Evolutionary conservation across 192 early-diverging fungal species (phyloP), one percentile per base, ranked within the genome.

Genomic region (Coemansia sp.): DNA sequence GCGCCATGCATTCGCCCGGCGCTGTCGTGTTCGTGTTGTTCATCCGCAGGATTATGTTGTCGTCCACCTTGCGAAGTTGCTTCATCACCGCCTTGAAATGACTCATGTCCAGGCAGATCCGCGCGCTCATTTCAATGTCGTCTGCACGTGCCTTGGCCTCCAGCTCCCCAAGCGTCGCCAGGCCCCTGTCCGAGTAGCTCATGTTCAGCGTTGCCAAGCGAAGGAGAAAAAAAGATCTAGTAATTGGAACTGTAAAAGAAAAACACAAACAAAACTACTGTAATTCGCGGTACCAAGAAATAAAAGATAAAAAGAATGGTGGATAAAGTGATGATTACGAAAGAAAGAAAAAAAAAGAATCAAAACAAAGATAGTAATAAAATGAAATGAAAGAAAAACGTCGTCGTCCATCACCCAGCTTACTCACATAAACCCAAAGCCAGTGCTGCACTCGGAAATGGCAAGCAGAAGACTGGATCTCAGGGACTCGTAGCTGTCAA

Each of bases 371-470:
- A 13, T 56, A 32, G 5, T 56, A 56, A 32, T 13, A 37, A 42
- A 58, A 21, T 13, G 39, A 16, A 12, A 64, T 41, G 21, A 8
- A 61, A 61, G 40, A 74, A 61, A 46, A 42, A 16, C 13, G 12
- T 47, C 26, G 26, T 3, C 26, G 26, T 26, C 26, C 26, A 3
- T 32, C 8, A 36, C 47, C 47, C 13, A 18, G 13, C 47, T 3
- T 13, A 0, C 13, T 84, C 87, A 93, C 61, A 87, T 88, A 80
- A 95, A 93, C 32, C 90, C 93, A 83, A 95, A 95, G 54, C 94
- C 97, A 9, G 94, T 96, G 41, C 88, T 92, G 76, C 93, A 92
- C 80, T 98, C 97, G 15, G 88, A 90, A 22, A 98, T 96, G 2
- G 96, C 95, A 37, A 90, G 86, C 69, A 99, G 75, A 58, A 99